phyloP scores from a whole-genome alignment of 495 filamentous ascomycete species.

The Achaetomiella virescens region DNA sequence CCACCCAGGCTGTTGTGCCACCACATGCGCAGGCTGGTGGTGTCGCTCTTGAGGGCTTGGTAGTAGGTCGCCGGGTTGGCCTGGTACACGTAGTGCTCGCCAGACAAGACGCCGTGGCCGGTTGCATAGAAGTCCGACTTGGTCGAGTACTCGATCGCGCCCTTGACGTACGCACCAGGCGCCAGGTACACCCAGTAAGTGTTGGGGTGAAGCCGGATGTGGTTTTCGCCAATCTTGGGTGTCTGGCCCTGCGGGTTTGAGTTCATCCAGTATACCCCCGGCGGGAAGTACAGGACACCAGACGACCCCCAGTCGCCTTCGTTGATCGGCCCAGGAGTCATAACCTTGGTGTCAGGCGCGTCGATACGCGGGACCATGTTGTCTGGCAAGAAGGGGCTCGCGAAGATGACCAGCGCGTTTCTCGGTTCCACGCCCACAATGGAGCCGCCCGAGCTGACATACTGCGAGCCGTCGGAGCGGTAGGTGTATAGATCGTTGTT shows the following conservation, averaged over 20 bases:
- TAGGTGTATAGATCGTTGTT: background rate
- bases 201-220: background rate
- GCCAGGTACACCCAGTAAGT: background rate
- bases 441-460: background rate
- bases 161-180: background rate
- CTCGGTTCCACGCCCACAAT: background rate
- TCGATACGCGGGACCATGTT: background rate
- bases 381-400: background rate
- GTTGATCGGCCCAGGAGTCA: background rate
- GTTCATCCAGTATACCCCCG: background rate
- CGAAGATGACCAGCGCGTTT: background rate
- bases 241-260: background rate
- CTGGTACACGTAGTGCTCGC: slow-evolving; percentile 3
- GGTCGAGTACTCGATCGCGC: background rate
- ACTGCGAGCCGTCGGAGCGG: background rate
- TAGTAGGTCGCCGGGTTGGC: background rate
- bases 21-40: background rate
- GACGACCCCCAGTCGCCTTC: background rate
- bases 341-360: background rate
- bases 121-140: background rate
- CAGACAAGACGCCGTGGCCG: background rate
- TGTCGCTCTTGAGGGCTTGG: background rate
- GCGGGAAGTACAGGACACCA: background rate
- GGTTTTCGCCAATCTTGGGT: background rate
- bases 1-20: background rate